Percentiles rank a stretch among this genome's conserved stretches.
These are phyloP conservation scores for Ophiostoma novo-ulmi DNA, from an alignment of 2,329 filamentous ascomycete genomes.

Conservation along the genomic window DNA sequence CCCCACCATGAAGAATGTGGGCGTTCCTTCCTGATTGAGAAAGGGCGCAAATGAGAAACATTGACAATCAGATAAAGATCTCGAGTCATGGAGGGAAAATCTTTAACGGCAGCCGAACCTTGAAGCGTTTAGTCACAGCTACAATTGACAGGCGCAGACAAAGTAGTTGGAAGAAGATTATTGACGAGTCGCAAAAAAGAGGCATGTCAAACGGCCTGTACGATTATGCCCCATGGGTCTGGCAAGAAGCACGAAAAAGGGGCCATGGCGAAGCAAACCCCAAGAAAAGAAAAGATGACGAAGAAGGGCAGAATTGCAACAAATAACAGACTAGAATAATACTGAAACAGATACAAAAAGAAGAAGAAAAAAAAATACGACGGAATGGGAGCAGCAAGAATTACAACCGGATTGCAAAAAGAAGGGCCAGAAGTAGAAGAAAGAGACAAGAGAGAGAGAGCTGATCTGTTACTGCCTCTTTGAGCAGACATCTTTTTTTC, in stretches of 20 bases:
- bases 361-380: background rate
- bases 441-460: background rate
- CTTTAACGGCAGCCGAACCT: background rate
- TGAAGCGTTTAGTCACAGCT: background rate
- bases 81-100: background rate
- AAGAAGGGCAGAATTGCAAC: background rate
- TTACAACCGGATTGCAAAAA: background rate
- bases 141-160: background rate
- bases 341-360: background rate
- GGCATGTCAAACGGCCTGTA: background rate
- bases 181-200: background rate
- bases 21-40: constrained; percentile 13
- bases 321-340: background rate
- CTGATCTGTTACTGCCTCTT: background rate
- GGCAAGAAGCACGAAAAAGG: background rate
- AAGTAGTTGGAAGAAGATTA: background rate
- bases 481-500: background rate
- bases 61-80: constrained; percentile 14
- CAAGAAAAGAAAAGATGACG: background rate
- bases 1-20: constrained; percentile 13
- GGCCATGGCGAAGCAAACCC: background rate
- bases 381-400: background rate
- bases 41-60: background rate
- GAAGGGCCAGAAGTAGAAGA: background rate
- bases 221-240: background rate